These are phyloP conservation scores for Piper betle DNA, from an alignment of 164 flowering plant species.

Conservation along the genomic window DNA sequence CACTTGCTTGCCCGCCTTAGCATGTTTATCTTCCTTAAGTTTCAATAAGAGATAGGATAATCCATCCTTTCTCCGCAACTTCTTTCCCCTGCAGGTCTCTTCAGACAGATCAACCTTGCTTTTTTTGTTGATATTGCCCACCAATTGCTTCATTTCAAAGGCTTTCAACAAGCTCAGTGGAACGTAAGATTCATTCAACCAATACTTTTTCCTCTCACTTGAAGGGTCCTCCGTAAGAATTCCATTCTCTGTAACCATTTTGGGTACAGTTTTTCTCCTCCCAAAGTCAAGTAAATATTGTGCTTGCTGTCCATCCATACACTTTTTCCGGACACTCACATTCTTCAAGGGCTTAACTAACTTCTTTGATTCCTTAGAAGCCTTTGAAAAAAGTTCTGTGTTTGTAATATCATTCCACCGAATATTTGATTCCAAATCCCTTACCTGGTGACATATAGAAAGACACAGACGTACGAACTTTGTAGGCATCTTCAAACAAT, in stretches of 20 bases:
- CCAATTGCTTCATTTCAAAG: slow-evolving; percentile 70
- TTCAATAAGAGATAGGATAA: background rate
- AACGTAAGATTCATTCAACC: slow-evolving; percentile 71
- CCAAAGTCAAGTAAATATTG: slow-evolving; percentile 96
- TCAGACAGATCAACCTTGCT: slow-evolving; percentile 4
- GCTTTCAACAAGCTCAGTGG: slow-evolving; percentile 76
- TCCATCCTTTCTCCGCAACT: slow-evolving; percentile 20
- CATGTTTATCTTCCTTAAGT: background rate
- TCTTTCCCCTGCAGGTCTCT: slow-evolving; percentile 21
- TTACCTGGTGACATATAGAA: slow-evolving; percentile 36
- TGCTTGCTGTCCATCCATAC: slow-evolving; percentile 32
- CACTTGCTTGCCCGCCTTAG: background rate
- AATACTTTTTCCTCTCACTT: slow-evolving; percentile 55
- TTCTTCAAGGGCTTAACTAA: slow-evolving; percentile 61
- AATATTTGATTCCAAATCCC: slow-evolving; percentile 63
- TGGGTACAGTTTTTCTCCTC: slow-evolving; percentile 75
- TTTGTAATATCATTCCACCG: slow-evolving; percentile 78
- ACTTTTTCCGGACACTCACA: slow-evolving; percentile 59
- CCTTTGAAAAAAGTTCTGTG: slow-evolving; percentile 26
- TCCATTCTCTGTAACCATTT: slow-evolving; percentile 58
- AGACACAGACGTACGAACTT: slow-evolving; percentile 4
- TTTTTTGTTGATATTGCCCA: slow-evolving; percentile 30
- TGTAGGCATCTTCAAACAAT: too few species aligned
- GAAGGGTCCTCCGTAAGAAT: slow-evolving; percentile 44
- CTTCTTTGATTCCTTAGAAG: slow-evolving; percentile 53